Evolutionary conservation across 208 protist genomes (phyloP).

Genomic region (Wallacemonas sp.): DNA sequence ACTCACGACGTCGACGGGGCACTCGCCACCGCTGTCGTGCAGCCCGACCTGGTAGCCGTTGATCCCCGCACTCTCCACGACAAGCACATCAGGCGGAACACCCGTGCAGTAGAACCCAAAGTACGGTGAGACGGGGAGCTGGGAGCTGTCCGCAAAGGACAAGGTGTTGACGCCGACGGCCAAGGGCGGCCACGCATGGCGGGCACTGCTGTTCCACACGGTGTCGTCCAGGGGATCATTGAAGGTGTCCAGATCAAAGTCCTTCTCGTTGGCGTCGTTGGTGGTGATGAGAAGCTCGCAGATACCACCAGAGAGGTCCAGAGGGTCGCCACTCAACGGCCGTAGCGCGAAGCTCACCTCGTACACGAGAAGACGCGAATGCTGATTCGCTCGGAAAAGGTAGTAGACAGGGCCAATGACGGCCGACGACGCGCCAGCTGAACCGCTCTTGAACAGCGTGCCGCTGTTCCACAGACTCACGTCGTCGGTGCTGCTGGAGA

Average conservation of each 20-base stretch:
- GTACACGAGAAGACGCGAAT: constrained; percentile 38
- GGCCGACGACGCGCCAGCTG: constrained; percentile 4
- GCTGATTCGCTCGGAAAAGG: constrained; percentile 28
- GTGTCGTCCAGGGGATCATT: constrained; percentile 18
- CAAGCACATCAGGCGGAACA: constrained; percentile 16
- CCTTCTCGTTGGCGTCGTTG: neutral
- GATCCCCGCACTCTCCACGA: constrained; percentile 18
- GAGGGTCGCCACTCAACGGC: constrained; percentile 12
- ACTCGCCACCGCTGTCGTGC: constrained; percentile 26
- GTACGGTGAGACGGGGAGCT: constrained; percentile 27
- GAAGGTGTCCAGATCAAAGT: constrained; percentile 11
- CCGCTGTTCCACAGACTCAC: neutral
- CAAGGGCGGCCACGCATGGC: constrained; percentile 28
- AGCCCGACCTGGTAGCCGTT: constrained; percentile 50
- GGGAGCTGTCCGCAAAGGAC: constrained; percentile 26
- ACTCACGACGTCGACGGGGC: constrained; percentile 40
- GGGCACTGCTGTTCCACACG: constrained; percentile 24
- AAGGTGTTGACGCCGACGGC: constrained; percentile 38
- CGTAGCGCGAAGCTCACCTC: constrained; percentile 24
- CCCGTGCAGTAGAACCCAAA: constrained; percentile 30
- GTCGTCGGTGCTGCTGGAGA: neutral
- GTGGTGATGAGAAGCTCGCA: constrained; percentile 32
- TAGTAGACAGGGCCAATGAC: constrained; percentile 13
- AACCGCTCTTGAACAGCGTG: neutral
- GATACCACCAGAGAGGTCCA: constrained; percentile 27